Base-by-base conservation (phyloP, 2,329 filamentous ascomycete species). In the Colletotrichum truncatum region DNA sequence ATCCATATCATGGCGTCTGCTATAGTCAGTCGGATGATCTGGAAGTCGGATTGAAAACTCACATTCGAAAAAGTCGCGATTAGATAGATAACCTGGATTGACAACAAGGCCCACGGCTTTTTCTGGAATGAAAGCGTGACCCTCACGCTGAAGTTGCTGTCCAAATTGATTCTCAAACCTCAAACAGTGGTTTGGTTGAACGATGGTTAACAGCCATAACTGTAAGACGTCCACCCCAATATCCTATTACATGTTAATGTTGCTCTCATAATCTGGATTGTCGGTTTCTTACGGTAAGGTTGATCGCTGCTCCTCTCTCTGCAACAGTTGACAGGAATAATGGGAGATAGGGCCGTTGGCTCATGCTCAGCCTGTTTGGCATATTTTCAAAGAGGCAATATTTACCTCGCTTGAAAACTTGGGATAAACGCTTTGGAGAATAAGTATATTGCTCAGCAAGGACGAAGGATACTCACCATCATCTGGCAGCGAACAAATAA, bases 311-410 rank as follows among this genome's bases (percentile, higher is more conserved):
- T 49, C 81, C 75, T 58, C 82, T 81, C 18, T 66, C 28, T 8
- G 88, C 73, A 8, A 90, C 73, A 1, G 78, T 80, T 3, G 81
- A 76, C 23, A 88, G 72, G 69, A 89, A 89, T 7, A 89, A 76
- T 1, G 82, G 75, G 14, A 86, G 68, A 56, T 81, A 82, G 60
- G 71, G 78, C n/a, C 84, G 79, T 52, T 82, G 80, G 4, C 76
- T 68, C 2, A 81, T 74, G 14, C 71, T 71, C 14, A 85, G 72
- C 10, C 77, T 76, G 10, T 77, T 78, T 1, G 81, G 79, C 8
- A 74, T 45, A 4, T 76, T 76, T 12, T 80, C 77, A 58, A 88
- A 89, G 2, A 89, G 71, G 34, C 80, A 78, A 65, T 86, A 85
- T 56, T 82, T 83, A 34, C 83, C 80, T 14, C 72, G 57, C 30